Conservation (phyloP, 352 stramenopile species). For the Pythium utonaiense region DNA sequence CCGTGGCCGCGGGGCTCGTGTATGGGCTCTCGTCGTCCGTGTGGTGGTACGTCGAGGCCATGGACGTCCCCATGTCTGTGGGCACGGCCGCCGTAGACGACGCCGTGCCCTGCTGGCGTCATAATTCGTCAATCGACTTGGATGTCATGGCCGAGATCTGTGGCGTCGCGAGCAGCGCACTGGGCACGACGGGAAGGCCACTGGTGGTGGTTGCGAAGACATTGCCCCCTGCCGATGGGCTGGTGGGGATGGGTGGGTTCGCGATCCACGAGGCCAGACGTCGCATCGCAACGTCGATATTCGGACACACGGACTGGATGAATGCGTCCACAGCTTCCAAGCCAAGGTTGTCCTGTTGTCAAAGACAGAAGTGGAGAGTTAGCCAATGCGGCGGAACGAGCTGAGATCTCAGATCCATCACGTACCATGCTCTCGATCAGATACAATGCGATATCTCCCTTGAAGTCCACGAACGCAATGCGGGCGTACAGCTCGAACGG, state of each 20-base stretch:
- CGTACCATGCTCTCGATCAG: conserved; percentile 85
- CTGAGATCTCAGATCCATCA: neutral
- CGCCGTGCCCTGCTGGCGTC: conserved; percentile 24
- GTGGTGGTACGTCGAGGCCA: conserved; percentile 4
- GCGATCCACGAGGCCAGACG: conserved; percentile 70
- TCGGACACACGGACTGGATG: conserved; percentile 86
- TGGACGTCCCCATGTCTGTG: conserved; percentile 4
- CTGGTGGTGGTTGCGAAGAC: neutral
- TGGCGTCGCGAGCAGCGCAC: conserved; percentile 20
- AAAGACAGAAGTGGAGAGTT: conserved; percentile 5
- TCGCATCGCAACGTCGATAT: conserved; percentile 81
- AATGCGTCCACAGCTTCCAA: conserved; percentile 78
- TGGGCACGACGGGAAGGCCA: conserved; percentile 17
- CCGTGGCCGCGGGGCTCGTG: neutral
- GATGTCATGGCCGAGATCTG: conserved; percentile 17
- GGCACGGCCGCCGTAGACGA: conserved; percentile 24
- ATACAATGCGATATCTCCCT: conserved; percentile 84
- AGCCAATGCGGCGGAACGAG: neutral
- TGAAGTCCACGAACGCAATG: conserved; percentile 87
- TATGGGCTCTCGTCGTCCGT: neutral
- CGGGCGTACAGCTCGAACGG: conserved; percentile 76
- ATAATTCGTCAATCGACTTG: conserved; percentile 27
- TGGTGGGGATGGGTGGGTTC: conserved; percentile 19
- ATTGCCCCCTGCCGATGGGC: conserved; percentile 5
- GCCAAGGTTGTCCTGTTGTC: conserved; percentile 52